These are phyloP conservation scores for Botryotinia narcissicola DNA, from an alignment of 2,329 filamentous ascomycete genomes.

Conservation along the genomic window DNA sequence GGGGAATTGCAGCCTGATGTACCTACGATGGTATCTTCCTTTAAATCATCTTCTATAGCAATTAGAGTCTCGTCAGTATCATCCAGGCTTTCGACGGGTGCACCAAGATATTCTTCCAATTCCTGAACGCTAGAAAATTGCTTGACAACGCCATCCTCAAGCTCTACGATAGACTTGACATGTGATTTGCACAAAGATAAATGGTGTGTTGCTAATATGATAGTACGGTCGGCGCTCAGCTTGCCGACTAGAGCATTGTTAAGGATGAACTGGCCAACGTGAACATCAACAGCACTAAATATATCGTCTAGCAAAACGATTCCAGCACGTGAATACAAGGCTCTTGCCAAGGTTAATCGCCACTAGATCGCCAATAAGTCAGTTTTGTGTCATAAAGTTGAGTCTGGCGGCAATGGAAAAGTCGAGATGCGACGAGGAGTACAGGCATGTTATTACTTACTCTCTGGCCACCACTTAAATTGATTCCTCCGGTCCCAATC, in stretches of 20 bases:
- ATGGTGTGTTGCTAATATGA: constrained; percentile 78
- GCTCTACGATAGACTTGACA: constrained; percentile 71
- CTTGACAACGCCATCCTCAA: constrained; percentile 16
- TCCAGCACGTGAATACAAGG: constrained; percentile 72
- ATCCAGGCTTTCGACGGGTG: constrained; percentile 10
- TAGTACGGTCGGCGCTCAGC: constrained; percentile 64
- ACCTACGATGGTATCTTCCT: background rate
- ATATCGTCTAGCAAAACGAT: constrained; percentile 80
- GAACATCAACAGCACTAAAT: constrained; percentile 76
- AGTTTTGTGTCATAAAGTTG: background rate
- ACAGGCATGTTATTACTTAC: background rate
- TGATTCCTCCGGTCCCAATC: constrained; percentile 79
- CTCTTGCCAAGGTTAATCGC: constrained; percentile 73
- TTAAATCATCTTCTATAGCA: background rate
- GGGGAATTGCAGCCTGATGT: background rate
- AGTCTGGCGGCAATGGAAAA: background rate
- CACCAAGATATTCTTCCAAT: constrained; percentile 20
- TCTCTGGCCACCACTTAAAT: constrained; percentile 72
- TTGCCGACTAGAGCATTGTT: constrained; percentile 70
- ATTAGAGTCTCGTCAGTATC: constrained; percentile 3
- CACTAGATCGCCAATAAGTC: constrained; percentile 49
- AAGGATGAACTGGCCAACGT: constrained; percentile 75
- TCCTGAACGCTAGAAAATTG: constrained; percentile 17
- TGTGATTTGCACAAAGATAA: constrained; percentile 65
- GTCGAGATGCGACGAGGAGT: background rate